Conservation (phyloP, 192 early-diverging fungal genomes). For the Coemansia brasiliensis region DNA sequence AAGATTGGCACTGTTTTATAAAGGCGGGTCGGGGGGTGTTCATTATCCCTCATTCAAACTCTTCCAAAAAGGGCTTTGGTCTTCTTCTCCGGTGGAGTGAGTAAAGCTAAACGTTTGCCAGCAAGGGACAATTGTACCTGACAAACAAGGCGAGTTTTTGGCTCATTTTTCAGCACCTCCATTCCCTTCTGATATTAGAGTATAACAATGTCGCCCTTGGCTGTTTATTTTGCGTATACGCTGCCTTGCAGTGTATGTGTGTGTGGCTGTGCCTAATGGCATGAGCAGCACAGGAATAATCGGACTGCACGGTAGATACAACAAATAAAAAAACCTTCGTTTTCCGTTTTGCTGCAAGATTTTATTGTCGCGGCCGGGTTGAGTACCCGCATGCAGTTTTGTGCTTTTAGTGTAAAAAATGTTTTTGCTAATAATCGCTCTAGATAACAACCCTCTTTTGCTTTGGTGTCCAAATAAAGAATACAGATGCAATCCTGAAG, state of each 20-base stretch:
- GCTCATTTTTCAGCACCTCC: neutral
- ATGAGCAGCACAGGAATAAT: constrained; percentile 14
- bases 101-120: neutral
- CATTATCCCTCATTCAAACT: too few relatives aligned
- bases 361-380: constrained; percentile 19
- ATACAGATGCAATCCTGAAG: too few relatives aligned
- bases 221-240: constrained; percentile 1
- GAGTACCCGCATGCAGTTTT: constrained; percentile 11
- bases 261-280: constrained; percentile 30
- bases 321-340: constrained; percentile 10
- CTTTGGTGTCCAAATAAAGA: too few relatives aligned
- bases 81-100: neutral
- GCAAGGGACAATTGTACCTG: constrained; percentile 7
- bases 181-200: constrained; percentile 16
- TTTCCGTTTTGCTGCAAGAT: constrained; percentile 32
- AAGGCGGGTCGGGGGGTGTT: too few relatives aligned
- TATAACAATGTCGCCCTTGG: constrained; percentile 10
- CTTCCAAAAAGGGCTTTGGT: too few relatives aligned
- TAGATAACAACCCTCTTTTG: too few relatives aligned
- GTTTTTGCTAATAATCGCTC: too few relatives aligned
- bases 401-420: too few relatives aligned
- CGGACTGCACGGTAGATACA: constrained; percentile 6
- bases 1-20: too few relatives aligned
- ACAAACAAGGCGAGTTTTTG: constrained; percentile 10
- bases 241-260: constrained; percentile 11